Evolutionary conservation across 768 basidiomycete species (phyloP).

Genomic region (Termitomyces sp.): DNA sequence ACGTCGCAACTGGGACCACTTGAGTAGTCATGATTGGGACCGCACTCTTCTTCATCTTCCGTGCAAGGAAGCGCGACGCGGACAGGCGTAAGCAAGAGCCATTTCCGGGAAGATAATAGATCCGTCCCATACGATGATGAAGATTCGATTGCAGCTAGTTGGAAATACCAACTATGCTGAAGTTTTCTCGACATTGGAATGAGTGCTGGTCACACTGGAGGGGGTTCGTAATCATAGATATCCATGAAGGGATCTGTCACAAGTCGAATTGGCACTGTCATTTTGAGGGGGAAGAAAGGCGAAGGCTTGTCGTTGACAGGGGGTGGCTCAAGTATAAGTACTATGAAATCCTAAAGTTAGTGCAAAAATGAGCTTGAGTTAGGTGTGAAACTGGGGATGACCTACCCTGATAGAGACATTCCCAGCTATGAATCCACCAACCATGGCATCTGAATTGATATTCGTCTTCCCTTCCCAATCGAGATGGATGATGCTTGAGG

Average conservation of each 20-base stretch:
- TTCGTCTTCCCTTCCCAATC: slow-evolving; percentile 59
- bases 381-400: not conserved
- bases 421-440: slow-evolving; percentile 41
- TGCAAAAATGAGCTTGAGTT: not conserved
- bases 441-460: slow-evolving; percentile 28
- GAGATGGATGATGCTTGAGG: slow-evolving; percentile 26
- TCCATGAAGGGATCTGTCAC: slow-evolving; percentile 50
- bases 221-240: slow-evolving; percentile 10
- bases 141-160: not conserved
- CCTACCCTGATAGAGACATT: slow-evolving; percentile 38
- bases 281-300: slow-evolving; percentile 30
- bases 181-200: not conserved
- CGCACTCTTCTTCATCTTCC: slow-evolving; percentile 11
- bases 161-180: too few species aligned
- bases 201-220: not conserved
- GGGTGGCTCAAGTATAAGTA: slow-evolving; percentile 38
- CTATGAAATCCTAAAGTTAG: slow-evolving; percentile 48
- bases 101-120: not conserved
- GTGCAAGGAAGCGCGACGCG: not conserved
- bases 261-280: slow-evolving; percentile 48
- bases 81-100: not conserved
- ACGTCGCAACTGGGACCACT: slow-evolving; percentile 14
- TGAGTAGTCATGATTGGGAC: slow-evolving; percentile 4
- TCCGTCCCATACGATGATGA: not conserved
- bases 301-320: slow-evolving; percentile 20